Evolutionary conservation across 2,329 filamentous ascomycete genomes (phyloP).

Genomic region (Alternaria angustiovoidea): DNA sequence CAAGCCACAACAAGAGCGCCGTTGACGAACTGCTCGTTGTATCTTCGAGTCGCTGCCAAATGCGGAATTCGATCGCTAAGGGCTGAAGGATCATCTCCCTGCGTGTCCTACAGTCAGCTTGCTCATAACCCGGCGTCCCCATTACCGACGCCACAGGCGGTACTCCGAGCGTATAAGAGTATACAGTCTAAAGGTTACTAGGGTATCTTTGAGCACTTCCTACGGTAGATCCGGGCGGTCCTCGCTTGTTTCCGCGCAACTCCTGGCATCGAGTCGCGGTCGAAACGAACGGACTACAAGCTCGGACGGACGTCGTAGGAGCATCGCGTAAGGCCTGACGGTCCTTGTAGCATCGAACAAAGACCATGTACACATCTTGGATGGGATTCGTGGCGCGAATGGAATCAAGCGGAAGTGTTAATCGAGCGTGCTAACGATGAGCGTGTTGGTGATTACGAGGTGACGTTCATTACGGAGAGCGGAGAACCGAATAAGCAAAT

Average conservation of each 20-base stretch:
- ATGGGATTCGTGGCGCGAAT: background rate
- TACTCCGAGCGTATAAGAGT: conserved; percentile 20
- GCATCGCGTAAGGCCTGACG: conserved; percentile 1
- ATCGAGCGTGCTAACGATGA: conserved; percentile 8
- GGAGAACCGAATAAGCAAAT: conserved; percentile 22
- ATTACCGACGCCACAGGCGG: conserved; percentile 29
- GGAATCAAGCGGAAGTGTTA: conserved; percentile 3
- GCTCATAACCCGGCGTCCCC: conserved; percentile 29
- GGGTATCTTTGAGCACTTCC: conserved; percentile 15
- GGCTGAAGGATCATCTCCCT: conserved; percentile 26
- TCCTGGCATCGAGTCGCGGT: conserved; percentile 14
- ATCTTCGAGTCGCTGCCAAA: background rate
- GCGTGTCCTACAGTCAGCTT: conserved; percentile 25
- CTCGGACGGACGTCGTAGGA: conserved; percentile 15
- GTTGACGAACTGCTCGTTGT: conserved; percentile 13
- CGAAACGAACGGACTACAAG: conserved; percentile 21
- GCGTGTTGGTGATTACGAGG: conserved; percentile 19
- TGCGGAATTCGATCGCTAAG: background rate
- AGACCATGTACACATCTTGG: background rate
- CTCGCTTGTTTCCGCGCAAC: conserved; percentile 18
- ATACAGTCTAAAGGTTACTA: conserved; percentile 15
- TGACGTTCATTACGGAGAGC: conserved; percentile 22
- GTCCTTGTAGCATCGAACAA: background rate
- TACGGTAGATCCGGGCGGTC: conserved; percentile 9
- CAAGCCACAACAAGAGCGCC: conserved; percentile 15